Conservation (phyloP, 495 filamentous ascomycete genomes). For the Daldinia grandis region DNA sequence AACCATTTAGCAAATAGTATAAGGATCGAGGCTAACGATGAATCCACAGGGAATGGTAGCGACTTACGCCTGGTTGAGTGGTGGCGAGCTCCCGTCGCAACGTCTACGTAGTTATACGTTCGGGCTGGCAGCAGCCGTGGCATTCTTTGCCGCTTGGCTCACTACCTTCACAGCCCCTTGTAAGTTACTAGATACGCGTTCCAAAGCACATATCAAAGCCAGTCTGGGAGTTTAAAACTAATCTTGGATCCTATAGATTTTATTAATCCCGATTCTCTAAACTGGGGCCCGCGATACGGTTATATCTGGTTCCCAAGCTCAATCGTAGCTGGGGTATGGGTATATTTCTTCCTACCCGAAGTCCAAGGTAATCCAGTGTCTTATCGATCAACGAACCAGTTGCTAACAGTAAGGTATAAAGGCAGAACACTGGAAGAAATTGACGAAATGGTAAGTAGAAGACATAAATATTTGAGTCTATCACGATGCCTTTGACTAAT, state of each 20-base stretch:
- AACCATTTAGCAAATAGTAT: slow-evolving; percentile 14
- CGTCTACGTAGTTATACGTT: slow-evolving; percentile 57
- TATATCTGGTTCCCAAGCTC: slow-evolving; percentile 55
- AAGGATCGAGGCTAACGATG: slow-evolving; percentile 43
- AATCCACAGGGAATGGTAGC: slow-evolving; percentile 46
- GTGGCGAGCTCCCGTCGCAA: slow-evolving; percentile 57
- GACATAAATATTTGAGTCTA: not conserved
- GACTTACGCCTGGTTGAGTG: slow-evolving; percentile 60
- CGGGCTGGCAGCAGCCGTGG: slow-evolving; percentile 53
- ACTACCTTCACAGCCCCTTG: slow-evolving; percentile 59
- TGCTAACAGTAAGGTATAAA: slow-evolving; percentile 3
- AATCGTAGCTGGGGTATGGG: slow-evolving; percentile 53
- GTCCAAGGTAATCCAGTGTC: slow-evolving; percentile 47
- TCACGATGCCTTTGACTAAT: not conserved
- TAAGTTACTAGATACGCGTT: slow-evolving; percentile 12
- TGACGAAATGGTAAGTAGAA: slow-evolving; percentile 54
- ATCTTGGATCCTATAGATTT: slow-evolving; percentile 46
- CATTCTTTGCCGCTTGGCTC: slow-evolving; percentile 58
- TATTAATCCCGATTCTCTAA: slow-evolving; percentile 59
- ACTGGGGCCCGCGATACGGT: slow-evolving; percentile 59
- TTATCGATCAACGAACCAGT: too few species aligned
- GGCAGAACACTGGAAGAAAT: slow-evolving; percentile 56
- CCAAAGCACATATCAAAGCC: not conserved
- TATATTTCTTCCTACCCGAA: slow-evolving; percentile 58
- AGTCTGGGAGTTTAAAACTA: not conserved